Percentiles rank a stretch among this genome's conserved stretches.
These are phyloP conservation scores for Micractinium conductrix DNA, from an alignment of 139 green algal genomes.

Conservation along the genomic window DNA sequence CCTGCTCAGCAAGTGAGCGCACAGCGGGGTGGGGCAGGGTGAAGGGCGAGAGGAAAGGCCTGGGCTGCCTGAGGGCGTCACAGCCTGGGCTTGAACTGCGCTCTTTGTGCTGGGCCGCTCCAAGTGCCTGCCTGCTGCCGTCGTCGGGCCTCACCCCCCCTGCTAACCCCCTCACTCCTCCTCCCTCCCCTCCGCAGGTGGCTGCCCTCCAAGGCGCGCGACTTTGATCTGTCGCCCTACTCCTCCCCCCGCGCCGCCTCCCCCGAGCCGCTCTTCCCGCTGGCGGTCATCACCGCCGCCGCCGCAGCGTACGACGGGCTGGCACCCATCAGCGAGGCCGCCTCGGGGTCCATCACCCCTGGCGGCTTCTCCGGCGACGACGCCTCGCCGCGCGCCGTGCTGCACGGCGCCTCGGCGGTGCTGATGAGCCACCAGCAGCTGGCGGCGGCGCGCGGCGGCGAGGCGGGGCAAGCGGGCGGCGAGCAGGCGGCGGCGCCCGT, in stretches of 20 bases:
- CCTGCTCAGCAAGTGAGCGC: slow-evolving; percentile 72
- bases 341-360: slow-evolving; percentile 7
- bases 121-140: no score
- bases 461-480: no score
- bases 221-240: slow-evolving; percentile 41
- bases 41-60: no score
- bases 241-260: slow-evolving; percentile 23
- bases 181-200: slow-evolving; percentile 1
- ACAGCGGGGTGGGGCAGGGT: not conserved
- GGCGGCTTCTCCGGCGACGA: slow-evolving; percentile 28
- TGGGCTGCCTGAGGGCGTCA: no score
- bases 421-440: slow-evolving; percentile 10
- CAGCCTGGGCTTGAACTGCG: no score
- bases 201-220: slow-evolving; percentile 44
- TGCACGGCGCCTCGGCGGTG: slow-evolving; percentile 11
- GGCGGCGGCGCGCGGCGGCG: not conserved
- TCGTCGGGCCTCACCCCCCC: not conserved
- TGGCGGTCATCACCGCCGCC: not conserved
- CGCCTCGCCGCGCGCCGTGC: slow-evolving; percentile 39
- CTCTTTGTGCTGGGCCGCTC: slow-evolving; percentile 10
- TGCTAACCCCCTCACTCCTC: not conserved
- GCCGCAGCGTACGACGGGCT: not conserved
- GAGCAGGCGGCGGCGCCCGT: no score
- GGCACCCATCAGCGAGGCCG: slow-evolving; percentile 9
- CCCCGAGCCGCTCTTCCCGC: not conserved